Evolutionary conservation across 495 filamentous ascomycete species (phyloP).

Genomic region (Paragyromitra xinjiangensis): DNA sequence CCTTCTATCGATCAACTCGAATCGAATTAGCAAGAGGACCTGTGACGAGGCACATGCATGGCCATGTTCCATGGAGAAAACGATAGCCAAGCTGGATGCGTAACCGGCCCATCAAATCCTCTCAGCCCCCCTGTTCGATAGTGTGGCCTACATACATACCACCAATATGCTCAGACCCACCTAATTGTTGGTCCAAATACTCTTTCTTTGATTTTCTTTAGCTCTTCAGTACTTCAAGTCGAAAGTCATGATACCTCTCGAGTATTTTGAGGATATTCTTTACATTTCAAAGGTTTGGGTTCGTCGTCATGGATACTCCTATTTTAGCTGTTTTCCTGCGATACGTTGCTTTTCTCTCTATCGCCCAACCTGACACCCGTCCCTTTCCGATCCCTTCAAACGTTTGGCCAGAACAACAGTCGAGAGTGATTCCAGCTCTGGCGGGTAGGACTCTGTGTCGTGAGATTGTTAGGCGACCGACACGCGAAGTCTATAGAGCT

Average conservation of each 20-base stretch:
- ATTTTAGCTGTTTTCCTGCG: conserved; percentile 52
- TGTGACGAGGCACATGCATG: conserved; percentile 55
- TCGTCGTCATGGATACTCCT: conserved; percentile 47
- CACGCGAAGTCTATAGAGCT: conserved; percentile 42
- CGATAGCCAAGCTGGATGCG: conserved; percentile 55
- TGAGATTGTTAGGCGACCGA: conserved; percentile 45
- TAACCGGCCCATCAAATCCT: conserved; percentile 55
- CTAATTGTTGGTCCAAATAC: conserved; percentile 49
- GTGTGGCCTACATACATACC: conserved; percentile 54
- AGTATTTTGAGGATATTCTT: conserved; percentile 53
- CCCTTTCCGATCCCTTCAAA: conserved; percentile 54
- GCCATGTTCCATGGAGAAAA: conserved; percentile 53
- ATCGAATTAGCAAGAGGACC: conserved; percentile 52
- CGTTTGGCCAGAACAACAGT: conserved; percentile 54
- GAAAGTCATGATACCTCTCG: conserved; percentile 44
- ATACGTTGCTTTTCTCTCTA: conserved; percentile 55
- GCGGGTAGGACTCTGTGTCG: conserved; percentile 54
- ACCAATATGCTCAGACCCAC: conserved; percentile 55
- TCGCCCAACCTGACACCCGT: conserved; percentile 53
- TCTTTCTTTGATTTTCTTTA: conserved; percentile 50
- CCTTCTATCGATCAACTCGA: conserved; percentile 42
- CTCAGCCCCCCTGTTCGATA: conserved; percentile 49
- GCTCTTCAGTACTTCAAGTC: conserved; percentile 46
- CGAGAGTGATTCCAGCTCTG: conserved; percentile 52
- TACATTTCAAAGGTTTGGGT: conserved; percentile 51